Percentiles rank a stretch among this genome's conserved stretches.
Evolutionary conservation across 2,329 filamentous ascomycete genomes (phyloP).

Genomic region (Ceratocystis cacaofunesta): DNA sequence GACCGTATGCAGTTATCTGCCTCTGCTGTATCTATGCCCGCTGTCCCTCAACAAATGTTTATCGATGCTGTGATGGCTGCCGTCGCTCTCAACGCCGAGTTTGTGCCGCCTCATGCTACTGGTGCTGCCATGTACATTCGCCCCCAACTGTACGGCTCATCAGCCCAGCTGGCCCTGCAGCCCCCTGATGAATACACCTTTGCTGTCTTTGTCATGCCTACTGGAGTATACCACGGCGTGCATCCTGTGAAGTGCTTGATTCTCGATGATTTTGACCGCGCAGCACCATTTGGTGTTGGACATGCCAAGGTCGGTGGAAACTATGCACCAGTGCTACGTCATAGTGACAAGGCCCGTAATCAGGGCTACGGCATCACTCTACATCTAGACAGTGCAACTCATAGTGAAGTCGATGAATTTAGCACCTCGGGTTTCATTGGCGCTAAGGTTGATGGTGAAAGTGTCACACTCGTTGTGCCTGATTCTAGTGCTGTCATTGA

Average conservation of each 20-base stretch:
- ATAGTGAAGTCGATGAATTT: conserved; percentile 87
- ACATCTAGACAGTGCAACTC: conserved; percentile 73
- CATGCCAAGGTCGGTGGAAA: conserved; percentile 92
- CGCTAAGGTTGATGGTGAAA: conserved; percentile 40
- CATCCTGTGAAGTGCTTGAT: conserved; percentile 78
- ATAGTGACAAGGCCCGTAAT: conserved; percentile 64
- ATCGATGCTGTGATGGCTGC: conserved; percentile 61
- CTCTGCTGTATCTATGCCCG: conserved; percentile 67
- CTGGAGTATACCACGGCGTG: conserved; percentile 84
- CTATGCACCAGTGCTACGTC: conserved; percentile 80
- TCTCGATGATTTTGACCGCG: conserved; percentile 82
- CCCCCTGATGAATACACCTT: conserved; percentile 90
- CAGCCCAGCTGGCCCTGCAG: conserved; percentile 70
- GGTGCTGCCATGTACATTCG: conserved; percentile 88
- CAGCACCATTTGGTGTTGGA: conserved; percentile 81
- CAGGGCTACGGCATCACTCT: conserved; percentile 88
- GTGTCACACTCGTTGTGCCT: conserved; percentile 55
- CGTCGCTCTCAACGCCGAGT: conserved; percentile 77
- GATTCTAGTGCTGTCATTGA: conserved; percentile 79
- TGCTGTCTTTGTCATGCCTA: conserved; percentile 76
- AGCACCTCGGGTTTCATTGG: conserved; percentile 90
- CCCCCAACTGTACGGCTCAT: conserved; percentile 74
- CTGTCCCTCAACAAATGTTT: conserved; percentile 63
- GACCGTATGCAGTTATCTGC: conserved; percentile 72
- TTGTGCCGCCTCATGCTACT: conserved; percentile 76